Evolutionary conservation across 106 monocot species (phyloP).

Genomic region (Dendrobium huoshanense): DNA sequence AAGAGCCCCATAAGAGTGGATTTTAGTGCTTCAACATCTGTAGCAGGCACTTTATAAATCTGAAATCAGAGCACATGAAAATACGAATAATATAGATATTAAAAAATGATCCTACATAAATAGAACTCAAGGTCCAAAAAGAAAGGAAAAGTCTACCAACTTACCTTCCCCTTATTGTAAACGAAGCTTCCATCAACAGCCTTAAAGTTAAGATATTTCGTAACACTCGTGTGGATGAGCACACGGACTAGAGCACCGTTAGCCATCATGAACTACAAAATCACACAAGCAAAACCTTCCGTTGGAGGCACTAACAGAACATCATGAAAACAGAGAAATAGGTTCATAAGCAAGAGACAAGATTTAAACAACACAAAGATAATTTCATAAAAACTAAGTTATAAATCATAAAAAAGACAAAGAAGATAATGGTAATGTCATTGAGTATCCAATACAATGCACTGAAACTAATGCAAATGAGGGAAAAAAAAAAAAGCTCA

Average conservation of each 20-base stretch:
- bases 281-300: background rate
- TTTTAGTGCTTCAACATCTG: slow-evolving; percentile 76
- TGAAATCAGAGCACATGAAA: slow-evolving; percentile 13
- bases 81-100: background rate
- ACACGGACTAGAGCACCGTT: slow-evolving; percentile 89
- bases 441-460: background rate
- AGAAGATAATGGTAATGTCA: background rate
- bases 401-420: background rate
- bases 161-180: slow-evolving; percentile 80
- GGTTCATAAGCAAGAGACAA: background rate
- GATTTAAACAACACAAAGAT: background rate
- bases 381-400: background rate
- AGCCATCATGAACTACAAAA: slow-evolving; percentile 94
- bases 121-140: background rate
- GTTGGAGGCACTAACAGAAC: background rate
- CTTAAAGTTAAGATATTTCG: slow-evolving; percentile 87
- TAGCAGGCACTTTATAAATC: slow-evolving; percentile 85
- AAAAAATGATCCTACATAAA: background rate
- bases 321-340: background rate
- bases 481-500: background rate
- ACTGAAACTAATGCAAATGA: background rate
- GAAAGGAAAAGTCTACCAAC: background rate
- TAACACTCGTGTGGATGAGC: slow-evolving; percentile 84
- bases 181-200: slow-evolving; percentile 98
- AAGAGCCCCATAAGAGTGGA: slow-evolving; percentile 83